These are phyloP conservation scores for Leishmania tarentolae DNA, from an alignment of 208 protist species.

Conservation along the genomic window DNA sequence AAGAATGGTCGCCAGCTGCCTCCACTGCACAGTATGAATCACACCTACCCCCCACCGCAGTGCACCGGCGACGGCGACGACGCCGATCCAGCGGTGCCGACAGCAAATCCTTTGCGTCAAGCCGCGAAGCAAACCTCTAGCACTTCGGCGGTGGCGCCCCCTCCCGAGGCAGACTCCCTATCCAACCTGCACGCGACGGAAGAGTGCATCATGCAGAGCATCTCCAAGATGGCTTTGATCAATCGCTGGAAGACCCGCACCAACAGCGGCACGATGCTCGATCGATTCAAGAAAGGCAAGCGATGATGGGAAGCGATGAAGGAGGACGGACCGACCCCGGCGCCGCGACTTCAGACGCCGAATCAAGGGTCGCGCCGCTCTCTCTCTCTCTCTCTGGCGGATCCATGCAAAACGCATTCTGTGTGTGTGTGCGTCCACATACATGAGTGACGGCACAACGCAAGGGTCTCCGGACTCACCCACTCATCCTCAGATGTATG, in stretches of 20 bases:
- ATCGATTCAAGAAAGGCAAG: neutral
- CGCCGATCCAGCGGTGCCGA: neutral
- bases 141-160: neutral
- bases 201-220: conserved; percentile 19
- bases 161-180: neutral
- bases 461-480: neutral
- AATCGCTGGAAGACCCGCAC: neutral
- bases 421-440: conserved; percentile 10
- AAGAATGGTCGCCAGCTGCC: neutral
- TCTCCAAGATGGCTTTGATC: conserved; percentile 18
- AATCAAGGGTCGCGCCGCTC: neutral
- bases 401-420: neutral
- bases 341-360: neutral
- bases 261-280: neutral
- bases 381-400: neutral
- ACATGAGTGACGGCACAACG: neutral
- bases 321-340: no score
- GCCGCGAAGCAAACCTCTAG: no score
- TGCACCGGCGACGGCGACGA: neutral
- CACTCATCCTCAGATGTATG: neutral
- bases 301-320: neutral
- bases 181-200: conserved; percentile 26
- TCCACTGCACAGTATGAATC: neutral
- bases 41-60: neutral
- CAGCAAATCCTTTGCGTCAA: neutral